Percentiles rank a stretch among this genome's conserved stretches.
phyloP scores from a whole-genome alignment of 2,329 filamentous ascomycete genomes.

The Fusarium paranaense region DNA sequence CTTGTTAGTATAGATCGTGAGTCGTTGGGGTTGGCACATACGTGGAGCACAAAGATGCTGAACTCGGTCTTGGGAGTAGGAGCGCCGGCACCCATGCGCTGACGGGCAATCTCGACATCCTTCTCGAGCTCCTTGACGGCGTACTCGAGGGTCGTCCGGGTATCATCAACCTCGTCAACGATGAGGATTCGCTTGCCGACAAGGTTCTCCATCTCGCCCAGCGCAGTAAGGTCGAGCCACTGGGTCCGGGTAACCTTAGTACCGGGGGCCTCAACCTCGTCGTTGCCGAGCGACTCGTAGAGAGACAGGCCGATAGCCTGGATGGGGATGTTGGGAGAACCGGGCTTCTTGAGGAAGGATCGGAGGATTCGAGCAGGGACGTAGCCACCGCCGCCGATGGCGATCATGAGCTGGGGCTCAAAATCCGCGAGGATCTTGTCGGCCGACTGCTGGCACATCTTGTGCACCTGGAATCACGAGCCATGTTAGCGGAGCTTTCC shows the following conservation, averaged over 20 bases:
- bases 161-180: constrained; percentile 84
- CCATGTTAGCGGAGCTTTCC: constrained; percentile 25
- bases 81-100: constrained; percentile 73
- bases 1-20: constrained; percentile 13
- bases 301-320: constrained; percentile 98
- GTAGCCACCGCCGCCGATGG: constrained; percentile 97
- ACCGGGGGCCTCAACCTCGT: constrained; percentile 75
- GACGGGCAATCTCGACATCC: constrained; percentile 86
- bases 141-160: constrained; percentile 92
- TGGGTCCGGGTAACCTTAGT: constrained; percentile 97
- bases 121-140: constrained; percentile 93
- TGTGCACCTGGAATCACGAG: constrained; percentile 79
- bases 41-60: constrained; percentile 94
- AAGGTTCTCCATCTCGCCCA: constrained; percentile 74
- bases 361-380: constrained; percentile 96
- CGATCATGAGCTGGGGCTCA: constrained; percentile 96
- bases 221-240: constrained; percentile 91
- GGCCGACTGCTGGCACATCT: constrained; percentile 91
- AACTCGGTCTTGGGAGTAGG: constrained; percentile 80
- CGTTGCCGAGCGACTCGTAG: constrained; percentile 83
- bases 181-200: constrained; percentile 46
- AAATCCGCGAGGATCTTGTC: constrained; percentile 84
- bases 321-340: constrained; percentile 94
- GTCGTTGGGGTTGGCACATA: constrained; percentile 55
- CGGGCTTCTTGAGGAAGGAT: constrained; percentile 93